Evolutionary conservation across 2,329 filamentous ascomycete species (phyloP), one percentile per base, ranked within the genome.

Genomic region (Penicillium brasilianum): DNA sequence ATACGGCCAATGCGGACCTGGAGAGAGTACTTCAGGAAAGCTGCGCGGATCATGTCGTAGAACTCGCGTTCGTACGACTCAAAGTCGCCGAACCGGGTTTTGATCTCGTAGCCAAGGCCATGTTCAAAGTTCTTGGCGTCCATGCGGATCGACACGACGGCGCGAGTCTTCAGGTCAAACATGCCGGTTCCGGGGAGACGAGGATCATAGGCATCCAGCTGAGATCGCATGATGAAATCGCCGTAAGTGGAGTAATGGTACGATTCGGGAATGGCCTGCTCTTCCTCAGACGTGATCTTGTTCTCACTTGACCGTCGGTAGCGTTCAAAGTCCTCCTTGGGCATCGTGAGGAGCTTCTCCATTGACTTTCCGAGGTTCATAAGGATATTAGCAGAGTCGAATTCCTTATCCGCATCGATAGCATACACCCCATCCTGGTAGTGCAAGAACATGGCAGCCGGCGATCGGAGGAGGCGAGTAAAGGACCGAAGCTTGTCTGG

Each of bases 1-100:
- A 99, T 99, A 53, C 93, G 88, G 18, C 96, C 95, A 87, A 99
- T 96, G 48, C 95, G 91, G 30, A 94, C 96, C 78, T 99, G 95
- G 32, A 99, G 83, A 10, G 93, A 97, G 76, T 99, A 99, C 73
- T 99, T 99, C 58, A 99, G 82, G 79, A 99, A 94, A 0, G 94
- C 95, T 1, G 93, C 87, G 56, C 96, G 87, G 61, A 96, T 94
- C 93, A 99, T 96, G 76, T 99, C 95, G 75, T 90, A 96, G 76
- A 95, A 97, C 72, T 99, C 96, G 60, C 93, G 88, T 78, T 99
- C 95, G 74, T 90, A 99, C 0, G 94, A 98, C 75, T 96, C 90
- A 83, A 86, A 99, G 60, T 88, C 83, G 16, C 96, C 96, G 56
- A 88, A 87, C 0, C 87, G 87, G 41, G 83, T 78, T 61, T 88